These are phyloP conservation scores for Plasmodium reichenowi DNA, from an alignment of 169 alveolate genomes.

Conservation along the genomic window DNA sequence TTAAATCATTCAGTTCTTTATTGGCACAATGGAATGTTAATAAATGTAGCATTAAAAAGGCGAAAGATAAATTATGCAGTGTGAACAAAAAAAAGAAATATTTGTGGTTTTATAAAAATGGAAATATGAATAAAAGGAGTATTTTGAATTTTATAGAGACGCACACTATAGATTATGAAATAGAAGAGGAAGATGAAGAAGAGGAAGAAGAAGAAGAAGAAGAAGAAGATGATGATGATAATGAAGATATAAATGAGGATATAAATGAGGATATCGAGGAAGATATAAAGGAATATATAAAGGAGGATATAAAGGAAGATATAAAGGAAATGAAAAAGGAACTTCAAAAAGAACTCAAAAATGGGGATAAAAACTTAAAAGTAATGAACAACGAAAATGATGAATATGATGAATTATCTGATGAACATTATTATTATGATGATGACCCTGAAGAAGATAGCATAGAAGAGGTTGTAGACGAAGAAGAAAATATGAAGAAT, in stretches of 20 bases:
- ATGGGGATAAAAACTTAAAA: slow-evolving; percentile 10
- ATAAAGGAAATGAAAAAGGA: neutral
- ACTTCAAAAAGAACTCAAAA: neutral
- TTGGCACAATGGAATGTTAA: slow-evolving; percentile 69
- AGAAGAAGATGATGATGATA: neutral
- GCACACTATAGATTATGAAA: slow-evolving; percentile 73
- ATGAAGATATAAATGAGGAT: neutral
- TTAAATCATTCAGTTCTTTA: slow-evolving; percentile 45
- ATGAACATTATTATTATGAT: no score
- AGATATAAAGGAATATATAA: neutral
- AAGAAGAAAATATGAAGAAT: neutral
- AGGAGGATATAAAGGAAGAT: neutral
- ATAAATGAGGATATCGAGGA: neutral
- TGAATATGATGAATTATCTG: neutral
- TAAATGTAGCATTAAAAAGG: slow-evolving; percentile 65
- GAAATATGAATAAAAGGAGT: slow-evolving; percentile 56
- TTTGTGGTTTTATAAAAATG: slow-evolving; percentile 63
- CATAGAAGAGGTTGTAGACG: neutral
- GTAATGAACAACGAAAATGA: neutral
- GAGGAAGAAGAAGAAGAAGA: slow-evolving; percentile 30
- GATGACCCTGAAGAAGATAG: slow-evolving; percentile 1
- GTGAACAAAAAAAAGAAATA: slow-evolving; percentile 23
- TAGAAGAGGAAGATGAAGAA: slow-evolving; percentile 58
- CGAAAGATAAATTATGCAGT: neutral
- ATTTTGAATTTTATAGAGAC: slow-evolving; percentile 72